Evolutionary conservation across 164 flowering plant species (phyloP).

Genomic region (Vitis rupestris): DNA sequence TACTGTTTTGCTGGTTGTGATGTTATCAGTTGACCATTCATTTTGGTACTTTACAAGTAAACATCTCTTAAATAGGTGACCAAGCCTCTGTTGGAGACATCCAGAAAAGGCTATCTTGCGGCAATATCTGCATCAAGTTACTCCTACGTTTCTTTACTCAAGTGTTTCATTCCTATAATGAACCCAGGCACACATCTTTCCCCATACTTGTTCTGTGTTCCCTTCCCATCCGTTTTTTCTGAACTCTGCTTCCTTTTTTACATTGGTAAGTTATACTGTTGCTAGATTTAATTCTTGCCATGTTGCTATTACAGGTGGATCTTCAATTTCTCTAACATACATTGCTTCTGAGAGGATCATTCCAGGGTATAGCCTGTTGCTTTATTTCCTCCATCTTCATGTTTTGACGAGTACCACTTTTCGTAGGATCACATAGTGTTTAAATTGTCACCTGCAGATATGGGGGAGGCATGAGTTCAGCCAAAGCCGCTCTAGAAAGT

Average conservation of each 20-base stretch:
- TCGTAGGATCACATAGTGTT: not conserved
- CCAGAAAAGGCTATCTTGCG: constrained; percentile 91
- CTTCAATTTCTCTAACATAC: constrained; percentile 91
- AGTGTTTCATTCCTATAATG: constrained; percentile 91
- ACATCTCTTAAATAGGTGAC: constrained; percentile 51
- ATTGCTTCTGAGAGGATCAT: constrained; percentile 96
- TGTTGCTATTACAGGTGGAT: constrained; percentile 64
- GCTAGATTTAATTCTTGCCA: not conserved
- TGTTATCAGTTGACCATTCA: not conserved
- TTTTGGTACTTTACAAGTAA: not conserved
- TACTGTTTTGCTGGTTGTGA: constrained; percentile 21
- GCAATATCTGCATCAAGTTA: constrained; percentile 97
- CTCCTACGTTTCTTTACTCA: constrained; percentile 85
- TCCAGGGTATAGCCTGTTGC: constrained; percentile 62
- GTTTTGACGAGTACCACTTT: not conserved
- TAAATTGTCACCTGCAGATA: constrained; percentile 46
- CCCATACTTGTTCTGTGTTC: not conserved
- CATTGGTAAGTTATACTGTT: not conserved
- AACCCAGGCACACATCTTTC: constrained; percentile 68
- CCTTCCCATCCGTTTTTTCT: not conserved
- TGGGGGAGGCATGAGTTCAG: constrained; percentile 99
- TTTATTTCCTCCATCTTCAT: not conserved
- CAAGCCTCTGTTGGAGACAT: constrained; percentile 90
- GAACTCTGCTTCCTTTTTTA: not conserved
- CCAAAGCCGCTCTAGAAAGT: constrained; percentile 97